phyloP scores from a whole-genome alignment of 768 basidiomycete genomes.

The Amanita thiersii region DNA sequence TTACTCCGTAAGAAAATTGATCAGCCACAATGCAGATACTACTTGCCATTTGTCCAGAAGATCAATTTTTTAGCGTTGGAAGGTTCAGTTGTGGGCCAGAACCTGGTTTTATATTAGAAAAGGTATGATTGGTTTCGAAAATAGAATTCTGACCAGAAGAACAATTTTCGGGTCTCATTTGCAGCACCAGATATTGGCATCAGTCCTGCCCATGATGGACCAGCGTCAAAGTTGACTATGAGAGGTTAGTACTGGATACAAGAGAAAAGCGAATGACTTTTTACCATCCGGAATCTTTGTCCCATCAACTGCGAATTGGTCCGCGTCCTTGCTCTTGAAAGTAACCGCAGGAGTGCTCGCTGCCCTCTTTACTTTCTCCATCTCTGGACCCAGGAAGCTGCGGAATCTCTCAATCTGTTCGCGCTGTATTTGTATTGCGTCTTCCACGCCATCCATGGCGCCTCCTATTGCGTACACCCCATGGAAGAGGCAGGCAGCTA shows the following conservation, averaged over 20 bases:
- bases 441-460: slow-evolving; percentile 31
- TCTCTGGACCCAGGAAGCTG: slow-evolving; percentile 29
- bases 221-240: slow-evolving; percentile 56
- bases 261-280: neutral
- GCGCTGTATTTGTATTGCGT: slow-evolving; percentile 35
- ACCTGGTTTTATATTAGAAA: slow-evolving; percentile 30
- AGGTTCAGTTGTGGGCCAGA: slow-evolving; percentile 60
- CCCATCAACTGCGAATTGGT: slow-evolving; percentile 39
- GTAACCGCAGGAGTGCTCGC: slow-evolving; percentile 47
- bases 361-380: slow-evolving; percentile 8
- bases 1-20: slow-evolving; percentile 21
- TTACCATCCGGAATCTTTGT: slow-evolving; percentile 35
- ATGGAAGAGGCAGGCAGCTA: no score
- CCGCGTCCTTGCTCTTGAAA: slow-evolving; percentile 54
- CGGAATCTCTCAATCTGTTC: slow-evolving; percentile 33
- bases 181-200: slow-evolving; percentile 52
- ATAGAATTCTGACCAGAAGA: slow-evolving; percentile 27
- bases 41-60: slow-evolving; percentile 48
- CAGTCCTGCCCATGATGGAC: slow-evolving; percentile 62
- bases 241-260: slow-evolving; percentile 15
- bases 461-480: no score
- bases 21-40: neutral
- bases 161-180: slow-evolving; percentile 55
- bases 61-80: slow-evolving; percentile 52
- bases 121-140: neutral